Base-by-base conservation (phyloP, 495 filamentous ascomycete species). In the Xylaria acuta region DNA sequence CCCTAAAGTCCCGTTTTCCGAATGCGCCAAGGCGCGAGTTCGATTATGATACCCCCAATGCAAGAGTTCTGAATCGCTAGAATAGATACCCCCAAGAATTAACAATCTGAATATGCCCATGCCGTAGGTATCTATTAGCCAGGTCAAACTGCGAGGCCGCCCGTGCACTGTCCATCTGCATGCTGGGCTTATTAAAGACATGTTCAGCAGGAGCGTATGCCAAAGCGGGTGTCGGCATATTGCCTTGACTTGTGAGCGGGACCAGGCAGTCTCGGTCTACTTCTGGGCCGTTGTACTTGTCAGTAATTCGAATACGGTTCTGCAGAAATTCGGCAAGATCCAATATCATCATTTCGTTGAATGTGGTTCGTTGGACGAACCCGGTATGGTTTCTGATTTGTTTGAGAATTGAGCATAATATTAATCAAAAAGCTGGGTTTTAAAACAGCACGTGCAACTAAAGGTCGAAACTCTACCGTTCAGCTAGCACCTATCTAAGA, bases 41-140 rank as follows among this genome's bases (percentile, higher is more conserved):
- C 51, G 22, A 41, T 43, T 47, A 47, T 47, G 68, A 70, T 70
- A 70, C 67, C 67, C 67, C 67, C 30, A 62, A 36, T 30, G 34
- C 34, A 60, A 60, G 18, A 12, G 30, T 22, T 38, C 34, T 40
- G 8, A 38, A 22, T 22, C 22, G 58, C 14, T 38, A 60, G 58
- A 60, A n/a, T 38, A 60, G 58, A 60, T 60, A 38, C 32, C 56
- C 54, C 32, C 14, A n/a, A 60, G 5, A 60, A 38, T 36, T 60
- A 3, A 32, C 8, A n/a, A 60, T 60, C 38, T 38, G 5, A 36
- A 60, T 22, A 60, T 5, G 56, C 56, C 56, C 34, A 36, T 18
- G 20, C 14, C 16, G 47, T 22, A 53, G 41, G 11, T 54, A 54
- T 22, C 51, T 54, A 27, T 54, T 12, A 12, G 6, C 8, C 9